Evolutionary conservation across 2,329 filamentous ascomycete genomes (phyloP).

Genomic region (Colletotrichum brevisporum): DNA sequence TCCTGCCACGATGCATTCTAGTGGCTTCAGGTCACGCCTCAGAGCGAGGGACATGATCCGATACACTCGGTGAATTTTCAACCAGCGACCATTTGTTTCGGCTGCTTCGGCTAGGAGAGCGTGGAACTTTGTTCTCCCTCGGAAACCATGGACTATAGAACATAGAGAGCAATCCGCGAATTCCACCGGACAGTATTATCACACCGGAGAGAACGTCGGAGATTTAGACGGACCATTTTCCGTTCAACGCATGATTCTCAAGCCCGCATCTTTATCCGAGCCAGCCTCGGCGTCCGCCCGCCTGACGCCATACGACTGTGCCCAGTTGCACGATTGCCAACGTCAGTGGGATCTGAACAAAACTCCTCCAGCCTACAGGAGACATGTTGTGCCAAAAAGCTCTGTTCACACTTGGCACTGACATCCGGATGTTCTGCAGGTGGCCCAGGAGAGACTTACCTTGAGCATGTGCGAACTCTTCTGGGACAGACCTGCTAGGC

Average conservation of each 20-base stretch:
- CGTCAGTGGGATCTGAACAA: background rate
- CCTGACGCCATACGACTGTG: slow-evolving; percentile 1
- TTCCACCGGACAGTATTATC: too few species aligned
- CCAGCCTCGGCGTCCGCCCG: background rate
- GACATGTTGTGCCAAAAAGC: slow-evolving; percentile 21
- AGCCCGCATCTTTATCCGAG: slow-evolving; percentile 8
- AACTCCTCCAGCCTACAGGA: background rate
- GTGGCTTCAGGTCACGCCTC: background rate
- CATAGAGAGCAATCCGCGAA: background rate
- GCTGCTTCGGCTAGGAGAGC: background rate
- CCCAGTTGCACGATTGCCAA: slow-evolving; percentile 1
- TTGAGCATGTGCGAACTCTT: background rate
- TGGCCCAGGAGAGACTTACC: background rate
- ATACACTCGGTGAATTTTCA: too few species aligned
- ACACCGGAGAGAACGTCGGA: background rate
- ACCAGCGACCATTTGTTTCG: background rate
- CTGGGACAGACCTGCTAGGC: slow-evolving; percentile 4
- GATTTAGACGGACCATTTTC: background rate
- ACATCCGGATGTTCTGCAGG: slow-evolving; percentile 2
- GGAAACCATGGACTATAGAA: background rate
- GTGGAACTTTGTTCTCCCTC: slow-evolving; percentile 1
- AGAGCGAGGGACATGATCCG: background rate
- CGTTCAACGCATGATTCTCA: background rate
- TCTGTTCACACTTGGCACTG: slow-evolving; percentile 12
- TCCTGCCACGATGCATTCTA: too few species aligned